These are phyloP conservation scores for Arabidopsis lyrata DNA, from an alignment of 441 rosid species.

Conservation along the genomic window DNA sequence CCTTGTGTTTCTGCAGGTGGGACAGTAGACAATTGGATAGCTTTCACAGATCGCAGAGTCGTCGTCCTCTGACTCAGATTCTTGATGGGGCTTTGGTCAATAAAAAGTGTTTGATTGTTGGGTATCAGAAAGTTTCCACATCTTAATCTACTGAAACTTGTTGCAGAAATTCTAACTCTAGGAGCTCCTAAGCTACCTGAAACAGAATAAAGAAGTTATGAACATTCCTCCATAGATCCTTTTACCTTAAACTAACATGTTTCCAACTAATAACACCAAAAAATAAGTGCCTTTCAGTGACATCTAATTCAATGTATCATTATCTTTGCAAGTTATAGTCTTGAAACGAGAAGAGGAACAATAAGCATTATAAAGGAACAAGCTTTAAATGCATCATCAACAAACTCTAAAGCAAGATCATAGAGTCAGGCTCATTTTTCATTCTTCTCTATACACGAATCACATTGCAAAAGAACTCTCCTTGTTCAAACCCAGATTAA, in stretches of 20 bases:
- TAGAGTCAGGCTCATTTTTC: background rate
- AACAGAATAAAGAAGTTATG: background rate
- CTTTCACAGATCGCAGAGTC: constrained; percentile 26
- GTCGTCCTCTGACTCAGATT: constrained; percentile 13
- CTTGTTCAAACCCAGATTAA: background rate
- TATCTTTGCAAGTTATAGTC: background rate
- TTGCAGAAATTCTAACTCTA: background rate
- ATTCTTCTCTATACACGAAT: constrained; percentile 1
- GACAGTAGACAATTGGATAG: constrained; percentile 14
- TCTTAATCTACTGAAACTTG: constrained; percentile 32
- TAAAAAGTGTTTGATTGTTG: constrained; percentile 22
- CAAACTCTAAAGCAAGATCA: constrained; percentile 3
- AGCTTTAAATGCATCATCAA: constrained; percentile 23
- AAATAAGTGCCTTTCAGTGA: too few relatives aligned
- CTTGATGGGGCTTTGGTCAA: constrained; percentile 23
- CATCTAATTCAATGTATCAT: background rate
- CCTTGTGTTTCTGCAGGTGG: constrained; percentile 18
- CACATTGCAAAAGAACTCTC: background rate
- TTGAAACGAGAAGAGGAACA: background rate
- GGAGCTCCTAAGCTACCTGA: constrained; percentile 40
- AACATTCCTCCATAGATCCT: background rate
- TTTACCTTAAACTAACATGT: constrained; percentile 1
- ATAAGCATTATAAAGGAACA: background rate
- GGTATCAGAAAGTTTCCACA: constrained; percentile 29
- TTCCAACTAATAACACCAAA: background rate